A percentile compares a stretch with the other conserved stretches of the same genome.
These are phyloP conservation scores for Trichophaea hybrida DNA, from an alignment of 2,329 filamentous ascomycete species.

Conservation along the genomic window DNA sequence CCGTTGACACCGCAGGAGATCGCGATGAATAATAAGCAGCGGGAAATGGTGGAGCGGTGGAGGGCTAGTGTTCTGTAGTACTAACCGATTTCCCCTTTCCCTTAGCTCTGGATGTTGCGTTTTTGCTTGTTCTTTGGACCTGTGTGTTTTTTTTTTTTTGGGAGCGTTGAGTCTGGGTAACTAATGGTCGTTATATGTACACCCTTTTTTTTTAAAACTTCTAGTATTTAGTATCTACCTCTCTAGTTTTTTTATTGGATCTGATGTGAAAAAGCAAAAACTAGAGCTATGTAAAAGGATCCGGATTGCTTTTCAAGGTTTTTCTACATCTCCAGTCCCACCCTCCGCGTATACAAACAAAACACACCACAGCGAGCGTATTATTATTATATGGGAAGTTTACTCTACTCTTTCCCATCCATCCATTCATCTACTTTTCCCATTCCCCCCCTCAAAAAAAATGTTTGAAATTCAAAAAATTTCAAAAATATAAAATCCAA, in stretches of 20 bases:
- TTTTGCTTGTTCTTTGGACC: background rate
- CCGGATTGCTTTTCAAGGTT: too few species aligned
- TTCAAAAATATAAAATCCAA: background rate
- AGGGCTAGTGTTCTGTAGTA: conserved; percentile 23
- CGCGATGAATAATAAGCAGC: conserved; percentile 18
- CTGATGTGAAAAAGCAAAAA: background rate
- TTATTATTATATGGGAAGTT: too few species aligned
- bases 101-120: background rate
- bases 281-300: background rate
- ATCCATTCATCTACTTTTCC: background rate
- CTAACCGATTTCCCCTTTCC: background rate
- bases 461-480: too few species aligned
- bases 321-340: too few species aligned
- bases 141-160: background rate
- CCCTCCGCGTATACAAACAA: too few species aligned
- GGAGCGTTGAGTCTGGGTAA: background rate
- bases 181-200: background rate
- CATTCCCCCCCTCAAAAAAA: background rate
- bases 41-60: conserved; percentile 24
- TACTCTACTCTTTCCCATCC: too few species aligned
- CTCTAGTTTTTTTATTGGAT: background rate
- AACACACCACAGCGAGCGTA: too few species aligned
- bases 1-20: conserved; percentile 1
- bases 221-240: background rate
- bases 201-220: background rate